Conservation (phyloP, 1,284 basidiomycete species). For the Schizopora paradoxa region DNA sequence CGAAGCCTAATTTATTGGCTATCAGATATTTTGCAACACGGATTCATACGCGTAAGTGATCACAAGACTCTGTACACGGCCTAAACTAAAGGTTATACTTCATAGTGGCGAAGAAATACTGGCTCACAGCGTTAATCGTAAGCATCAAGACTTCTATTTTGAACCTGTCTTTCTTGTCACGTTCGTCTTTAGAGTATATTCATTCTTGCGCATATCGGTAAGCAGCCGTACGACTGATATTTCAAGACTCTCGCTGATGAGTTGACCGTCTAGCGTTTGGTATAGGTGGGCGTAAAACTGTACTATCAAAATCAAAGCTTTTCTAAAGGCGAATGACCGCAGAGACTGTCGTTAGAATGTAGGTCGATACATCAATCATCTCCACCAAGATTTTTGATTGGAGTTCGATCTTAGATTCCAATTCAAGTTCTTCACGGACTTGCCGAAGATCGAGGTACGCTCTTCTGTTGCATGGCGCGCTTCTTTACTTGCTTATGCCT, state of each 20-base stretch:
- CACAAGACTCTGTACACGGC: too few species aligned
- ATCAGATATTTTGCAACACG: too few species aligned
- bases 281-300: constrained; percentile 2
- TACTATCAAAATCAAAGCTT: neutral
- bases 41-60: too few species aligned
- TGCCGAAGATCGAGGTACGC: constrained; percentile 8
- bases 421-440: constrained; percentile 6
- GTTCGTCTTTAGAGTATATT: constrained; percentile 1
- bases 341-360: constrained; percentile 14
- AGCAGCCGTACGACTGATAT: neutral
- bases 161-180: neutral
- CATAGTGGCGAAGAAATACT: constrained; percentile 10
- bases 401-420: constrained; percentile 6
- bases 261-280: constrained; percentile 12
- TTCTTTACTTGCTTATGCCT: too few species aligned
- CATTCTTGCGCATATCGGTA: constrained; percentile 15
- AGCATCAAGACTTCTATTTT: neutral
- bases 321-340: neutral
- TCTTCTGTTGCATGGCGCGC: too few species aligned
- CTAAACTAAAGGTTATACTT: neutral
- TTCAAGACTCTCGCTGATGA: too few species aligned
- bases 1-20: too few species aligned
- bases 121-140: constrained; percentile 13
- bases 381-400: neutral
- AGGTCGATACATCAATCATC: neutral